phyloP scores from a whole-genome alignment of 2,329 filamentous ascomycete species.

The Zymoseptoria brevis region DNA sequence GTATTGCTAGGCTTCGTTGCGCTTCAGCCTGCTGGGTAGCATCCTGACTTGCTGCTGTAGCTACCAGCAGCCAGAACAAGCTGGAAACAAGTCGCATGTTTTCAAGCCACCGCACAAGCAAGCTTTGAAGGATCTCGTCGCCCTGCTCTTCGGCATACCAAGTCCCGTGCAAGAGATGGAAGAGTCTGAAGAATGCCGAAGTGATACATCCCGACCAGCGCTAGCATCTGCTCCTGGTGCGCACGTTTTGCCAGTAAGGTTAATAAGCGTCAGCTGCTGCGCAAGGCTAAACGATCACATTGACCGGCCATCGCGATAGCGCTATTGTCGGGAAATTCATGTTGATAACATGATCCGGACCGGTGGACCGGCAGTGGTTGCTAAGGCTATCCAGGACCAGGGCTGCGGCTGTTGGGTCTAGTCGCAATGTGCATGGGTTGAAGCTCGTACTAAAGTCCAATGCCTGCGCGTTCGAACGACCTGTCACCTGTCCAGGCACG shows the following conservation, averaged over 20 bases:
- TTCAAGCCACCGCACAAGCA: background rate
- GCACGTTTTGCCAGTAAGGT: no score
- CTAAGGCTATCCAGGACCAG: background rate
- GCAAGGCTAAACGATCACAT: background rate
- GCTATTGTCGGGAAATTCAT: background rate
- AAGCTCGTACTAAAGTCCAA: background rate
- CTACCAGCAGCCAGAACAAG: slow-evolving; percentile 4
- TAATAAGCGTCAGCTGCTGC: no score
- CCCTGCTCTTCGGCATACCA: background rate
- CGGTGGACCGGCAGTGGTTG: background rate
- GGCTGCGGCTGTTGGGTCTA: background rate
- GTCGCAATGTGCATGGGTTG: background rate
- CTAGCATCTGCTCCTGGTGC: background rate
- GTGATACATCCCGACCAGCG: background rate
- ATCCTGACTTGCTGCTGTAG: slow-evolving; percentile 7
- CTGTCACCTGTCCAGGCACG: background rate
- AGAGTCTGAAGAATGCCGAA: background rate
- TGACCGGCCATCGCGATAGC: background rate
- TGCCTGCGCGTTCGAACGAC: background rate
- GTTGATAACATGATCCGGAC: background rate
- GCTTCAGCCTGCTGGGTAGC: slow-evolving; percentile 7
- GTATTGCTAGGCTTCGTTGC: slow-evolving; percentile 4
- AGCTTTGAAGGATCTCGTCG: background rate
- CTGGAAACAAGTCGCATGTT: slow-evolving; percentile 10
- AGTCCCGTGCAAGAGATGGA: background rate